A percentile compares a stretch with the other conserved stretches of the same genome.
Evolutionary conservation across 768 basidiomycete species (phyloP).

Genomic region (Boletus rubroflammeus): DNA sequence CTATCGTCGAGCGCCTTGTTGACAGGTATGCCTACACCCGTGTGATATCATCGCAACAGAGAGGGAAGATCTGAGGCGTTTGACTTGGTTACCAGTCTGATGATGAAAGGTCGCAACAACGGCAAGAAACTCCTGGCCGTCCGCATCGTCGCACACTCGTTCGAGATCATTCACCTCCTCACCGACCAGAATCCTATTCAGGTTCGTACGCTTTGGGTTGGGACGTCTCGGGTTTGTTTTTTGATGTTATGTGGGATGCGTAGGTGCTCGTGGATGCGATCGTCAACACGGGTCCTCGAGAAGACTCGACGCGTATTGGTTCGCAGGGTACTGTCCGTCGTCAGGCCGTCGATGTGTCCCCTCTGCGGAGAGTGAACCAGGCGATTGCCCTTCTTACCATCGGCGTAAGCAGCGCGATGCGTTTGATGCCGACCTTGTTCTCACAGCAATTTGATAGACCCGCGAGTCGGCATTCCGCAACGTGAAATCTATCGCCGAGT

Average conservation of each 20-base stretch:
- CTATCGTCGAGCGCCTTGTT: constrained; percentile 98
- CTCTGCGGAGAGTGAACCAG: constrained; percentile 97
- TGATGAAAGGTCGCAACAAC: constrained; percentile 99
- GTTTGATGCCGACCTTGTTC: not conserved
- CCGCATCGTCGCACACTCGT: constrained; percentile 98
- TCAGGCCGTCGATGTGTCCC: constrained; percentile 99
- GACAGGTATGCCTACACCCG: constrained; percentile 62
- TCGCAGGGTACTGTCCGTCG: constrained; percentile 99
- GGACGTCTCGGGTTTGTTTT: too few species aligned
- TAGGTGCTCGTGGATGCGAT: constrained; percentile 96
- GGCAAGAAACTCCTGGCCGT: constrained; percentile 99
- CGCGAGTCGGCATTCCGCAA: constrained; percentile 99
- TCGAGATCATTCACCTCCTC: constrained; percentile 99
- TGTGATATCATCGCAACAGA: not conserved
- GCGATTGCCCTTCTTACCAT: constrained; percentile 91
- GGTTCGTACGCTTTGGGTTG: constrained; percentile 43
- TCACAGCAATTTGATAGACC: constrained; percentile 50
- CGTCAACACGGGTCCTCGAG: constrained; percentile 98
- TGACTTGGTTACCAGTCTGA: constrained; percentile 56
- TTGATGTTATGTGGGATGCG: not conserved
- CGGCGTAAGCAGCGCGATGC: constrained; percentile 60
- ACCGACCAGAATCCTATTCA: constrained; percentile 99
- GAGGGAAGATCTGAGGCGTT: not conserved
- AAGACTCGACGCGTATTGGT: constrained; percentile 99
- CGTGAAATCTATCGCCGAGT: constrained; percentile 98